phyloP scores from a whole-genome alignment of 345 rosid genomes.

The Cardamine chenopodiifolia region DNA sequence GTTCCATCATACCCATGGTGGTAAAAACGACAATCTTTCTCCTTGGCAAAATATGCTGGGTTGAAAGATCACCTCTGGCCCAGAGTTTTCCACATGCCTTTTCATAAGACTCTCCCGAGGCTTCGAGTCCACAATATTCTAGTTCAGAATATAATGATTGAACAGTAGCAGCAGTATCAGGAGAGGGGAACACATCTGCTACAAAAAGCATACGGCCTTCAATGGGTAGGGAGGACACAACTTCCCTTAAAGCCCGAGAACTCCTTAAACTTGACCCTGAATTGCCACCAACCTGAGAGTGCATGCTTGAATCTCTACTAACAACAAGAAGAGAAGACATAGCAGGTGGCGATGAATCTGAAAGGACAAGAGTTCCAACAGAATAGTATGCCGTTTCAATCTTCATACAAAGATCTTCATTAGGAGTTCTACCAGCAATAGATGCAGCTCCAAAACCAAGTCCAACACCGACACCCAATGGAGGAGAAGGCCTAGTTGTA shows the following conservation, averaged over 20 bases:
- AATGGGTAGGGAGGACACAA: conserved; percentile 82
- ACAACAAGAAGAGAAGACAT: conserved; percentile 88
- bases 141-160: conserved; percentile 83
- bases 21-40: conserved; percentile 83
- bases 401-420: conserved; percentile 81
- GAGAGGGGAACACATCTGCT: conserved; percentile 83
- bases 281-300: conserved; percentile 61
- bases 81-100: conserved; percentile 84
- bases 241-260: conserved; percentile 83
- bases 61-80: conserved; percentile 93
- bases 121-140: conserved; percentile 75
- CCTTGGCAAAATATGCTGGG: conserved; percentile 91
- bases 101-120: conserved; percentile 72
- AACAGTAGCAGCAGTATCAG: conserved; percentile 77
- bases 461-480: conserved; percentile 84
- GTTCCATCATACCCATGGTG: conserved; percentile 98
- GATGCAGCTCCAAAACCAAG: conserved; percentile 84
- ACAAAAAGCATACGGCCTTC: conserved; percentile 99
- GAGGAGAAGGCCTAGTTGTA: conserved; percentile 92
- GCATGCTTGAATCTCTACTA: conserved; percentile 78
- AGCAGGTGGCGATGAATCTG: conserved; percentile 89
- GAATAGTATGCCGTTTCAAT: conserved; percentile 86
- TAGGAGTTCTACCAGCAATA: conserved; percentile 73
- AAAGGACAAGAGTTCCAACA: conserved; percentile 87
- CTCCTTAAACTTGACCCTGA: conserved; percentile 69